phyloP scores from a whole-genome alignment of 768 basidiomycete species.

The Mrakia frigida region DNA sequence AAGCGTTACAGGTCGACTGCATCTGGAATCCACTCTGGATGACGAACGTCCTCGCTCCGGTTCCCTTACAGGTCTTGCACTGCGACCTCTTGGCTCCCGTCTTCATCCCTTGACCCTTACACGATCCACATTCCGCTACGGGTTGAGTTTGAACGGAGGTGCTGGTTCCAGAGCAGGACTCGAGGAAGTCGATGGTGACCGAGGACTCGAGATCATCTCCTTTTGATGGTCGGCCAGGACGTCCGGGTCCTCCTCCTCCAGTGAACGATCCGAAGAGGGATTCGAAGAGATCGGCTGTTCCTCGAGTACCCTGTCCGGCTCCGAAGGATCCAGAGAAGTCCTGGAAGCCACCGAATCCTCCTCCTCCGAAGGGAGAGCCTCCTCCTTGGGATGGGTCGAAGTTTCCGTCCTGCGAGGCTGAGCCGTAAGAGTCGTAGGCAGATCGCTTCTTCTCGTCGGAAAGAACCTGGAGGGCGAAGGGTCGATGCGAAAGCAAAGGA shows the following conservation, averaged over 20 bases:
- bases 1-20: conserved; percentile 80
- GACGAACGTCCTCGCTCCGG: conserved; percentile 81
- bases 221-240: conserved; percentile 48
- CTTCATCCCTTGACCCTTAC: conserved; percentile 81
- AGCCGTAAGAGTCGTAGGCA: conserved; percentile 84
- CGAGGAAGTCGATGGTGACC: conserved; percentile 76
- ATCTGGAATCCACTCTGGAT: conserved; percentile 94
- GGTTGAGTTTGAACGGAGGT: conserved; percentile 72
- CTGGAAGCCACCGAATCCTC: conserved; percentile 69
- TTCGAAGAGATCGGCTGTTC: conserved; percentile 65
- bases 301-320: conserved; percentile 41
- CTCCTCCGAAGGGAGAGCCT: conserved; percentile 53
- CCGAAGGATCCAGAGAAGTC: conserved; percentile 55
- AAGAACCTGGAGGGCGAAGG: conserved; percentile 56
- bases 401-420: conserved; percentile 85
- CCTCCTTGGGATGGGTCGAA: conserved; percentile 62
- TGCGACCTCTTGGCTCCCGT: conserved; percentile 72
- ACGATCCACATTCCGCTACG: conserved; percentile 74
- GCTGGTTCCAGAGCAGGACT: conserved; percentile 84
- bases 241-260: conserved; percentile 49
- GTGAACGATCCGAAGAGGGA: conserved; percentile 65
- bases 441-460: conserved; percentile 92
- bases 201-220: conserved; percentile 74
- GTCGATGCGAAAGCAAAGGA: not conserved
- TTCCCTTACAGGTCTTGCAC: conserved; percentile 75